phyloP scores from a whole-genome alignment of 2,329 filamentous ascomycete species.

The Cercospora zeina region DNA sequence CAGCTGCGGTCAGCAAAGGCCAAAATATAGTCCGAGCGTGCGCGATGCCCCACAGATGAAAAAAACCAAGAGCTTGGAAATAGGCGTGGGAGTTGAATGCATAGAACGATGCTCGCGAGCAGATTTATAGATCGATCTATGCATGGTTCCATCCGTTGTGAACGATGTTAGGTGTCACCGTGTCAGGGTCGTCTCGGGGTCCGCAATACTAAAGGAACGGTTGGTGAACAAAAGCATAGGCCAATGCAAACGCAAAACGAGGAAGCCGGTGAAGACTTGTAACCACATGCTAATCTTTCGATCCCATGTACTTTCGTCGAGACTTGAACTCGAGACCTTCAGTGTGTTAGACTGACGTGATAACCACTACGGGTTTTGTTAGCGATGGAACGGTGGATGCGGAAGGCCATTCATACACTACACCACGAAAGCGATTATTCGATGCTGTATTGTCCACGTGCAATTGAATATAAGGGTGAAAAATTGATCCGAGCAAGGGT shows the following conservation, averaged over 20 bases:
- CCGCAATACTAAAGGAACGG: constrained; percentile 19
- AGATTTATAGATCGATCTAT: not conserved
- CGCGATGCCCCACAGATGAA: not conserved
- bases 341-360: constrained; percentile 49
- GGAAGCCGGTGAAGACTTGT: not conserved
- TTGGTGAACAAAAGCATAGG: constrained; percentile 35
- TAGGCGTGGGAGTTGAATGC: not conserved
- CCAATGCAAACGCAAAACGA: constrained; percentile 28
- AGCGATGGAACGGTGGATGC: no score
- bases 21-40: not conserved
- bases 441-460: no score
- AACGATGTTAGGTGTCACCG: not conserved
- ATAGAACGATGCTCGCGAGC: not conserved
- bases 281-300: not conserved
- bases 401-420: constrained; percentile 40
- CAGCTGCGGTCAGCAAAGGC: not conserved
- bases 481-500: no score
- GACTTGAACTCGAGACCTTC: constrained; percentile 14
- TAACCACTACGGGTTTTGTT: constrained; percentile 39
- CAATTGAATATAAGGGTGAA: no score
- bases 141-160: not conserved
- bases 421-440: constrained; percentile 37
- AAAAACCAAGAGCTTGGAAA: not conserved
- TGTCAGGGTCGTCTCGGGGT: not conserved
- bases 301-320: constrained; percentile 4